These are phyloP conservation scores for Dactylellina parvicollis DNA, from an alignment of 2,329 filamentous ascomycete species.

Conservation along the genomic window DNA sequence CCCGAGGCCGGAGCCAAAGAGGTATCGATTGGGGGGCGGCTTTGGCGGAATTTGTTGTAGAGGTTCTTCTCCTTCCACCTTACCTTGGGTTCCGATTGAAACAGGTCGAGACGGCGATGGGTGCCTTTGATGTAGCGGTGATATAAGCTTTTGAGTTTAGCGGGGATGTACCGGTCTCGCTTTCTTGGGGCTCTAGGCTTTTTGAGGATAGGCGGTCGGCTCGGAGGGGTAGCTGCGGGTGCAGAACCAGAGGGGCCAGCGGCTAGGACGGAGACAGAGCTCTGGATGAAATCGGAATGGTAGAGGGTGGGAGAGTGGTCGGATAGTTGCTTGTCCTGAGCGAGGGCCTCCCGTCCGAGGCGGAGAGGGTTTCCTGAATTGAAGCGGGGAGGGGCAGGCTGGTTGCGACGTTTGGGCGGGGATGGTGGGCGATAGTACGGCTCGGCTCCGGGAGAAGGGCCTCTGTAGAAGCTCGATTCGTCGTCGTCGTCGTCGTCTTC, in stretches of 20 bases:
- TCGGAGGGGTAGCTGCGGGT: slow-evolving; percentile 5
- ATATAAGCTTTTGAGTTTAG: not conserved
- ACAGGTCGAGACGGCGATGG: not conserved
- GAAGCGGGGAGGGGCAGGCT: not conserved
- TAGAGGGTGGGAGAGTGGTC: not conserved
- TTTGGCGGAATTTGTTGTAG: not conserved
- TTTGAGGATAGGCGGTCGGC: slow-evolving; percentile 37
- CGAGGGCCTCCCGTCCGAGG: slow-evolving; percentile 13
- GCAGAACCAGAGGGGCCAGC: slow-evolving; percentile 13
- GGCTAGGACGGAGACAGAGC: not conserved
- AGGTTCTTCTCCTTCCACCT: not conserved
- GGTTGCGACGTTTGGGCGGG: not conserved
- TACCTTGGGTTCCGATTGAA: slow-evolving; percentile 21
- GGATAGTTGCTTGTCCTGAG: not conserved
- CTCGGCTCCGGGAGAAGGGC: not conserved
- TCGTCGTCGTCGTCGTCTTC: not conserved
- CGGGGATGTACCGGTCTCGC: slow-evolving; percentile 10
- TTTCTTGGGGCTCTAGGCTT: slow-evolving; percentile 12
- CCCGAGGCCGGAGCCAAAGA: not conserved
- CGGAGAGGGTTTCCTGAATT: slow-evolving; percentile 12
- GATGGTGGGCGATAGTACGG: slow-evolving; percentile 5
- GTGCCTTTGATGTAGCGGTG: slow-evolving; percentile 6
- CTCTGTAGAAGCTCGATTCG: not conserved
- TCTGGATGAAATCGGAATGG: not conserved
- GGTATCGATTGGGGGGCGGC: not conserved